Evolutionary conservation across 257 asterid genomes (phyloP), one percentile per base, ranked within the genome.

Genomic region (Marsdenia floribunda): DNA sequence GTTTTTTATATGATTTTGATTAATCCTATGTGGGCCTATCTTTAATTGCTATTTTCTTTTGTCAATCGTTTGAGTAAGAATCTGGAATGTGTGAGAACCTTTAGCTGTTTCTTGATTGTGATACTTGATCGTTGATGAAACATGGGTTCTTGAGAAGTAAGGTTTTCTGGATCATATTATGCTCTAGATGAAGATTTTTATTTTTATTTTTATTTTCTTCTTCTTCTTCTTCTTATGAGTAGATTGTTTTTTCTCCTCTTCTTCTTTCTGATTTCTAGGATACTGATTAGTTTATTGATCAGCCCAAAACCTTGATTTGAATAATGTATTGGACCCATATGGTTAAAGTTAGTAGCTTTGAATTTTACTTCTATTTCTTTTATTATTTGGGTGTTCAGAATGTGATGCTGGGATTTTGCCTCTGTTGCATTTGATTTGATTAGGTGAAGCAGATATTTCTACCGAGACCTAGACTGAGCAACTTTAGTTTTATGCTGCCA

Each of bases 41-140:
- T 71, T 72, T 77, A 18, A 71, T 52, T 77, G 35, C 35, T 52
- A 50, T 29, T 59, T 63, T 71, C 19, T 49, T 71, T 50, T 52
- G 7, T 37, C 24, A 37, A n/a, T 16, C 4, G 33, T 63, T 35
- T 29, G 40, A 24, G 53, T 52, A n/a, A 50, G 7, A 60, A 8
- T 71, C 19, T 26, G 10, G n/a, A 55, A 6, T 33, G 29, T 71
- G 40, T 61, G 12, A 61, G 60, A 19, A 26, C n/a, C 21, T 26
- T 1, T 63, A n/a, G 19, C 58, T 53, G 46, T 65, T 77, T 54
- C 73, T 73, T 53, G 73, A 66, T 65, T 72, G 6, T 70, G 19
- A 26, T 37, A 12, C n/a, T 38, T 64, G 35, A 72, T 72, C 21
- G 50, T 57, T 42, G 54, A 75, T 53, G 72, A 53, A 75, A 26